Evolutionary conservation across 2,329 filamentous ascomycete species (phyloP).

Genomic region (Ceratocystis lukuohia): DNA sequence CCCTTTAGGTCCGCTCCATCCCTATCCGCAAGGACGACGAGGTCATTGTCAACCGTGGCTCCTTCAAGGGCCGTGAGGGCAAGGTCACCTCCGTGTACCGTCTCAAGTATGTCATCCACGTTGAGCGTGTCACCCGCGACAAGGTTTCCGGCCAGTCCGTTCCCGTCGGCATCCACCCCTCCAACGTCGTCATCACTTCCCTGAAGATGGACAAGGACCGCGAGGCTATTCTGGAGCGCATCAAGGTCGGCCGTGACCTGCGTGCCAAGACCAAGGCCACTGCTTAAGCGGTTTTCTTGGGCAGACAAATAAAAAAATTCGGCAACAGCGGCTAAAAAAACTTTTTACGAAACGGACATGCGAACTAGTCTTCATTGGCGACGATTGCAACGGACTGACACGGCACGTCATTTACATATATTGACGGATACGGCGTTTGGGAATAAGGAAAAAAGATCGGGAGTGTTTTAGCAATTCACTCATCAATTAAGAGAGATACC

Average conservation of each 20-base stretch:
- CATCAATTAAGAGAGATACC: constrained; percentile 30
- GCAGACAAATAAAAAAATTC: constrained; percentile 12
- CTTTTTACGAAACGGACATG: constrained; percentile 14
- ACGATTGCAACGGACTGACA: constrained; percentile 11
- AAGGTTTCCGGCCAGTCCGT: constrained; percentile 96
- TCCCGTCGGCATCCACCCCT: constrained; percentile 85
- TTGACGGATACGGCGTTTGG: constrained; percentile 22
- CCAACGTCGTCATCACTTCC: constrained; percentile 97
- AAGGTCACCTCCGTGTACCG: constrained; percentile 97
- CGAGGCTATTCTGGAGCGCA: constrained; percentile 76
- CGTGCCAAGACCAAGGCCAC: constrained; percentile 57
- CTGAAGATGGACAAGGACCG: constrained; percentile 96
- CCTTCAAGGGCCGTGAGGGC: constrained; percentile 96
- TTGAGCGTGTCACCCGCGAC: constrained; percentile 92
- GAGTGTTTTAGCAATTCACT: constrained; percentile 17
- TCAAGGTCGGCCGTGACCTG: constrained; percentile 66
- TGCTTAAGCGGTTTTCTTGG: constrained; percentile 16
- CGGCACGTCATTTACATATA: constrained; percentile 4
- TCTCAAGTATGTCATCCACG: constrained; percentile 93
- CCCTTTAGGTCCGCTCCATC: constrained; percentile 69
- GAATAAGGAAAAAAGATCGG: constrained; percentile 12
- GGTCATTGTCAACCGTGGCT: constrained; percentile 80
- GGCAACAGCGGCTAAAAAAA: constrained; percentile 12
- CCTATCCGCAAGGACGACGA: constrained; percentile 97
- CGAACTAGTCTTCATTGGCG: constrained; percentile 3